Percentiles rank a stretch among this genome's conserved stretches.
phyloP scores from a whole-genome alignment of 495 filamentous ascomycete genomes.

The Hypomontagnella submonticulosa region DNA sequence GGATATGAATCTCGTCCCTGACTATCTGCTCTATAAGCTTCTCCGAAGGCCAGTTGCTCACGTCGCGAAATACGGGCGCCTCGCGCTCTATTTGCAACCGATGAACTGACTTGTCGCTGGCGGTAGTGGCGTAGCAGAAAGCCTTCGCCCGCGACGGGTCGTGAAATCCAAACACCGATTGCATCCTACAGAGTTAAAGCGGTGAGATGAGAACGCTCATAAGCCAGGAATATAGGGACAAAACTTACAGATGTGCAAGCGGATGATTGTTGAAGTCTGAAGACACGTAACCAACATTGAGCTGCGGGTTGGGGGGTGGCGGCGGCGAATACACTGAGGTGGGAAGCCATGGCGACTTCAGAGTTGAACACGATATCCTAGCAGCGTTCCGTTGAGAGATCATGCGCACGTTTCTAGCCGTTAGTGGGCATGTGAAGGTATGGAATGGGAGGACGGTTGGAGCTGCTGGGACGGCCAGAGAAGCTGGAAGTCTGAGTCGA shows the following conservation, averaged over 20 bases:
- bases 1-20: slow-evolving; percentile 92
- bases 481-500: slow-evolving; percentile 78
- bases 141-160: slow-evolving; percentile 77
- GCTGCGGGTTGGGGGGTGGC: slow-evolving; percentile 78
- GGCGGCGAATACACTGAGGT: slow-evolving; percentile 84
- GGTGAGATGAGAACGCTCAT: slow-evolving; percentile 1
- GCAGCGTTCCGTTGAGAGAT: slow-evolving; percentile 97
- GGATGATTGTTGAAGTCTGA: slow-evolving; percentile 99
- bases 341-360: slow-evolving; percentile 88
- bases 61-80: slow-evolving; percentile 91
- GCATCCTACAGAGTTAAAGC: slow-evolving; percentile 70
- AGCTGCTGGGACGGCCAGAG: slow-evolving; percentile 83
- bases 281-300: slow-evolving; percentile 95
- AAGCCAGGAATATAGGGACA: neutral
- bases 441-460: slow-evolving; percentile 99
- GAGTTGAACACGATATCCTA: slow-evolving; percentile 88
- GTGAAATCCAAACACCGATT: slow-evolving; percentile 97
- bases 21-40: slow-evolving; percentile 89
- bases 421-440: slow-evolving; percentile 95
- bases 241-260: slow-evolving; percentile 79
- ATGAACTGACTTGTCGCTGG: slow-evolving; percentile 90
- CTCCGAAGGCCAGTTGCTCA: slow-evolving; percentile 86
- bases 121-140: slow-evolving; percentile 96
- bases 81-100: slow-evolving; percentile 95
- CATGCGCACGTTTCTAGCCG: slow-evolving; percentile 90